Evolutionary conservation across 306 rosid genomes (phyloP), one percentile per base, ranked within the genome.

Genomic region (Mimosa pudica): DNA sequence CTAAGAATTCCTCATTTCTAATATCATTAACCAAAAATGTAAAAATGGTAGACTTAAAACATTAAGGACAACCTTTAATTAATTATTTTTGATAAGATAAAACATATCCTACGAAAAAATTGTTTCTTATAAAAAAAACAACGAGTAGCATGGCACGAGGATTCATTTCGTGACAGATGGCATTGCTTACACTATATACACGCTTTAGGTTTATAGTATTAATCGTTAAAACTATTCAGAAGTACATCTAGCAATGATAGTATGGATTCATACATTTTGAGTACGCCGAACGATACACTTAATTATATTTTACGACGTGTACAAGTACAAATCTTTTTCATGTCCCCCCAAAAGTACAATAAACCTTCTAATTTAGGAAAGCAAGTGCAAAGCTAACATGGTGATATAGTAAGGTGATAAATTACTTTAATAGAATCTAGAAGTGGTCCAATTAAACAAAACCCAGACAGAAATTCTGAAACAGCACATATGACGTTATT

Each of bases 371-470:
- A 61, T 30, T 61, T 20, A 10, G 67, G 67, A 30, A 30, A 61
- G 36, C 67, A 61, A 61, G 32, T 61, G 36, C 67, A 30, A 6
- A 11, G 38, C 38, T 61, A 61, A 61, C 66, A 61, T 61, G 38
- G 36, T 58, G 35, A 58, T 58, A 24, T 60, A 8, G 14, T 61
- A 61, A 30, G 67, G 41, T 1, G 8, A 30, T 10, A 30, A 61
- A 11, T 38, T 38, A 38, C 42, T 61, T 61, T 24, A 61, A 61
- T 61, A 30, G 67, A 35, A 44, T 68, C 52, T 10, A 18, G 36
- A 68, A 69, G 55, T 69, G 73, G 73, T 69, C 73, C 65, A 60
- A 60, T 60, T 24, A 69, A 44, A 69, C 55, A 69, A 44, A 45
- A 13, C 55, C 24, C 17, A 18, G 47, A 69, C 73, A 69, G 48